A percentile compares a stretch with the other conserved stretches of the same genome.
These are phyloP conservation scores for Xylaria grammica DNA, from an alignment of 495 filamentous ascomycete genomes.

Conservation along the genomic window DNA sequence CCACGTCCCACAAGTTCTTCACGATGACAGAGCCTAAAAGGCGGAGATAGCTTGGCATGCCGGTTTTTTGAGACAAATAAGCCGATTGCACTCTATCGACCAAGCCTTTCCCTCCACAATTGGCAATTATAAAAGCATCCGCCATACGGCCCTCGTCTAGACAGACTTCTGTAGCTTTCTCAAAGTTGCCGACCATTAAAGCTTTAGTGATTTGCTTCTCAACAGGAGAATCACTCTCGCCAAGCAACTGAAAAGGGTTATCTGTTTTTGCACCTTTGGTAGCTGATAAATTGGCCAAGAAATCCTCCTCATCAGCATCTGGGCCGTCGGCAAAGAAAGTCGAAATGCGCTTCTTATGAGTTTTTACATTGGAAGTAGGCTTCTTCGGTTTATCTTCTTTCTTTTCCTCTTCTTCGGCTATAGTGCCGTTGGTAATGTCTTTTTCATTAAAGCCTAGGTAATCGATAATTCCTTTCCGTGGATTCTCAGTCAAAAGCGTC, in stretches of 20 bases:
- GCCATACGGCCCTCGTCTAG: conserved; percentile 87
- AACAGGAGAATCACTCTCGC: conserved; percentile 75
- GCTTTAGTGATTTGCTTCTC: conserved; percentile 88
- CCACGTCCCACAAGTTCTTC: conserved; percentile 98
- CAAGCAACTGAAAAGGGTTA: conserved; percentile 67
- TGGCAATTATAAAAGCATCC: conserved; percentile 97
- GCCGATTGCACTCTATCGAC: conserved; percentile 92
- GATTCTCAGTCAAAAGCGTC: conserved; percentile 81
- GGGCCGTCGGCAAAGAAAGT: conserved; percentile 79
- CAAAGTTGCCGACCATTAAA: conserved; percentile 87
- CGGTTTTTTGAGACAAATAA: conserved; percentile 82
- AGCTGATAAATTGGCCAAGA: conserved; percentile 73
- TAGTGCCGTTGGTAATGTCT: conserved; percentile 56
- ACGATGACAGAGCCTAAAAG: conserved; percentile 89
- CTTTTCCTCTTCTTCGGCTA: conserved; percentile 40
- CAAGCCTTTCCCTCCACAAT: conserved; percentile 91
- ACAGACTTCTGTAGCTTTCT: conserved; percentile 85
- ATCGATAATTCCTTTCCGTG: conserved; percentile 78
- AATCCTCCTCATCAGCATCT: conserved; percentile 78
- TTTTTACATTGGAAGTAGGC: conserved; percentile 42
- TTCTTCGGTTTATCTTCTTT: conserved; percentile 48
- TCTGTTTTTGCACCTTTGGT: conserved; percentile 59
- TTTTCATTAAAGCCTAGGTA: conserved; percentile 83
- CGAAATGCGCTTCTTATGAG: conserved; percentile 67
- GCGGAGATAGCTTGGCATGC: conserved; percentile 88